Percentiles rank a stretch among this genome's conserved stretches.
phyloP scores from a whole-genome alignment of 2,329 filamentous ascomycete genomes.

The Neoarthrinium moseri region DNA sequence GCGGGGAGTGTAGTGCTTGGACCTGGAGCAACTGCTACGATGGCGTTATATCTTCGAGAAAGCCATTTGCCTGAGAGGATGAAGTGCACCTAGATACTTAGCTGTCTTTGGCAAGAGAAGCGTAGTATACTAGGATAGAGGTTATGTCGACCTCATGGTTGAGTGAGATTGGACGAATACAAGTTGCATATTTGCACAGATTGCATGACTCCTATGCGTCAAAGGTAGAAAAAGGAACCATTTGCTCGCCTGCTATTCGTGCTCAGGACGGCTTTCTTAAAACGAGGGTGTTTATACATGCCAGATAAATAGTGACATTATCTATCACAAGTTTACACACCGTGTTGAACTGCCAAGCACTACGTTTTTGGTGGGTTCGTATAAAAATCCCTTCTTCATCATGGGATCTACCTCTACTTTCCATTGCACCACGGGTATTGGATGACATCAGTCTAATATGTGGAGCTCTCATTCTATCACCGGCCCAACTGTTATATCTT shows the following conservation, averaged over 20 bases:
- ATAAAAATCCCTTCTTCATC: slow-evolving; percentile 1
- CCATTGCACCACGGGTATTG: background rate
- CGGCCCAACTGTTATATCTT: background rate
- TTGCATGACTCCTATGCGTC: background rate
- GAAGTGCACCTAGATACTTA: background rate
- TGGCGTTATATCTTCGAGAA: background rate
- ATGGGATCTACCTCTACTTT: background rate
- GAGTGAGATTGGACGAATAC: background rate
- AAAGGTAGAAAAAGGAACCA: background rate
- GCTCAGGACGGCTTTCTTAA: background rate
- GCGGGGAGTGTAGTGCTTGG: background rate
- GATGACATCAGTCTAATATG: background rate
- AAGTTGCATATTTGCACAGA: background rate
- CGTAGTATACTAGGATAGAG: no score
- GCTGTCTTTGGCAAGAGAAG: background rate
- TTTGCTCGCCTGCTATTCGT: background rate
- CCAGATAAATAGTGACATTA: background rate
- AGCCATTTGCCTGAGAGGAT: background rate
- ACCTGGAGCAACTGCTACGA: background rate
- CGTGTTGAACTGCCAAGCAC: background rate
- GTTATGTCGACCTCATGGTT: background rate
- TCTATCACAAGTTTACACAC: background rate
- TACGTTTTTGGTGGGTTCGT: background rate
- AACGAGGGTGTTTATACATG: background rate
- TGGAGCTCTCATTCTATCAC: background rate